Evolutionary conservation across 1,284 basidiomycete species (phyloP).

Genomic region (Cryptococcus maquisensis): DNA sequence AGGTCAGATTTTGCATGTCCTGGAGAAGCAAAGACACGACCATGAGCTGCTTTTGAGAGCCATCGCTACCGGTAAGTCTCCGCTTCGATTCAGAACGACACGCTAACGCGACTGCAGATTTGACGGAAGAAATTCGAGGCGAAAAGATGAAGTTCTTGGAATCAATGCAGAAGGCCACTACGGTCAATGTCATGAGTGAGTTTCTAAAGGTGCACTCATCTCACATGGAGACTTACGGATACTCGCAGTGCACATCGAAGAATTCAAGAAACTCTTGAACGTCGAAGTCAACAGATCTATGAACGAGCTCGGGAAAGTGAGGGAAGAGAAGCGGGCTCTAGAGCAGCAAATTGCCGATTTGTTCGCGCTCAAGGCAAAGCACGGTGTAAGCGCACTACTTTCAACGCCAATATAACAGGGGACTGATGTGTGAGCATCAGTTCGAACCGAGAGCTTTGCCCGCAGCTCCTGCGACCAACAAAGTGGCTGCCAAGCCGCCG

Average conservation of each 20-base stretch:
- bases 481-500: neutral
- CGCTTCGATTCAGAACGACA: neutral
- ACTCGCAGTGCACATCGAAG: constrained; percentile 67
- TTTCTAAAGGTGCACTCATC: constrained; percentile 1
- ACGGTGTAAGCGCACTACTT: constrained; percentile 9
- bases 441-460: neutral
- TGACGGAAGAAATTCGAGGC: constrained; percentile 73
- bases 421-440: neutral
- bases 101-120: constrained; percentile 52
- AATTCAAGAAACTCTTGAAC: constrained; percentile 47
- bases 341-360: constrained; percentile 55
- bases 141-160: constrained; percentile 79
- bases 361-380: constrained; percentile 47
- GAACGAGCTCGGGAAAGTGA: constrained; percentile 67
- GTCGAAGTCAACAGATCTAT: constrained; percentile 56
- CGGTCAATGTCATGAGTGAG: constrained; percentile 73
- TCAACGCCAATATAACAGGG: neutral
- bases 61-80: constrained; percentile 58
- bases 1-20: constrained; percentile 57
- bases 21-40: constrained; percentile 64
- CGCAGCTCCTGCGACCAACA: neutral
- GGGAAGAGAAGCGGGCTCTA: constrained; percentile 65
- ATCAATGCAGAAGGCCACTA: constrained; percentile 83
- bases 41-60: constrained; percentile 64
- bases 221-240: neutral